Base-by-base conservation (phyloP, 2,329 filamentous ascomycete genomes). In the Calonectria multiphialidica region DNA sequence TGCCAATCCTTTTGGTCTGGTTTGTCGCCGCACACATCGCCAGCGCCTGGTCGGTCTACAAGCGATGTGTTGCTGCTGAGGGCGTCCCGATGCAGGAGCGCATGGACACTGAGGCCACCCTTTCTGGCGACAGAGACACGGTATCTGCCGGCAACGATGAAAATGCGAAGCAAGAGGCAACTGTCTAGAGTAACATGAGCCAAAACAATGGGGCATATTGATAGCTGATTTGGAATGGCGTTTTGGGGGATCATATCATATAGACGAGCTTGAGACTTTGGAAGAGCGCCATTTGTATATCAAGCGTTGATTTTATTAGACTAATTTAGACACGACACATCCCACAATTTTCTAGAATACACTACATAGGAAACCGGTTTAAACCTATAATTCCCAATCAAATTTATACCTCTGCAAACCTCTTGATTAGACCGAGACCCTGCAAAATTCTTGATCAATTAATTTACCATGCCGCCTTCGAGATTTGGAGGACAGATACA, bases 1-100 rank as follows among this genome's bases (percentile, higher is more conserved):
- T 88, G 1, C 86, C 86, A 0, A 80, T 87, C 2, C 73, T 88
- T 2, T 87, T 88, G 35, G 68, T 82, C 0, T 85, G 81, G 80
- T 86, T 83, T 75, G 37, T 85, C 21, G 66, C 77, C 2, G 78
- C 75, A 2, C 79, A 81, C n/a, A 67, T 80, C 1, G 70, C 72
- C 0, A 72, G 74, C 0, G 78, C 72, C 16, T 80, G 80, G 28
- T 75, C 79, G 8, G 72, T 80, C 4, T 72, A 74, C 28, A 79
- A 81, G 70, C 72, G 75, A 30, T 79, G 77, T 3, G 23, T 77
- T 47, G 75, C 72, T 13, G 35, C 63, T 6, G 68, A 71, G 65
- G 30, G 63, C 0, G 18, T 57, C 5, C 35, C 37, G 5, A 45
- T 71, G 5, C 28, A 62, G 21, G 61, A 71, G 8, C 63, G 68